Percentiles rank a stretch among this genome's conserved stretches.
Conservation (phyloP, 371 early-diverging fungal species). For the Parasitella parasitica region DNA sequence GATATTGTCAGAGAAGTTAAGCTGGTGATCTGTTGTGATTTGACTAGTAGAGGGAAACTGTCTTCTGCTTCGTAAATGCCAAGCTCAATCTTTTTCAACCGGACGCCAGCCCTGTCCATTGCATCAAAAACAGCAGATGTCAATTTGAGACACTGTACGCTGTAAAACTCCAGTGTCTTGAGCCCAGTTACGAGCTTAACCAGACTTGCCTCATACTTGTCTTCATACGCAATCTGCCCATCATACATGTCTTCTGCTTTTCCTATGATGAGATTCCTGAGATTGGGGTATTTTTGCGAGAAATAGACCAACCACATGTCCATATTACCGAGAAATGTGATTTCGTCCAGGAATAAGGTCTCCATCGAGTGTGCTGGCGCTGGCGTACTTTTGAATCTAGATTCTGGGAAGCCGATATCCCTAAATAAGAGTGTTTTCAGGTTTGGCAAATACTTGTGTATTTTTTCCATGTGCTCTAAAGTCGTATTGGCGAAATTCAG, state of each 20-base stretch:
- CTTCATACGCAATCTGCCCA: background rate
- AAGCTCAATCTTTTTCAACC: background rate
- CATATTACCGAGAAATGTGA: background rate
- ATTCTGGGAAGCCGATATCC: background rate
- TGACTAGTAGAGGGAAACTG: background rate
- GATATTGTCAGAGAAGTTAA: background rate
- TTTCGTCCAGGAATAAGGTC: background rate
- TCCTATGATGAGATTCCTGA: background rate
- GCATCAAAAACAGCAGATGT: background rate
- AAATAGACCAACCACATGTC: background rate
- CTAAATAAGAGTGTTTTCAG: background rate
- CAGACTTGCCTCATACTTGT: background rate
- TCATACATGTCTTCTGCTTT: background rate
- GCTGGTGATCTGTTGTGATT: background rate
- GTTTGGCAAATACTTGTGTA: background rate
- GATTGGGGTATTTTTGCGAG: background rate
- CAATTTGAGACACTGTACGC: background rate
- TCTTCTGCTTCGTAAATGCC: background rate
- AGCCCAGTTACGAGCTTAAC: background rate
- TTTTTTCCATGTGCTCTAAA: background rate
- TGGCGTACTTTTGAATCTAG: too few relatives aligned
- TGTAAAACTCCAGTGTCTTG: background rate
- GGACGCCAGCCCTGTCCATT: background rate
- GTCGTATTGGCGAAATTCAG: background rate
- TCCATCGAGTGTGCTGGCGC: background rate